These are phyloP conservation scores for Solanum paucissectum DNA, from an alignment of 257 asterid species.

Conservation along the genomic window DNA sequence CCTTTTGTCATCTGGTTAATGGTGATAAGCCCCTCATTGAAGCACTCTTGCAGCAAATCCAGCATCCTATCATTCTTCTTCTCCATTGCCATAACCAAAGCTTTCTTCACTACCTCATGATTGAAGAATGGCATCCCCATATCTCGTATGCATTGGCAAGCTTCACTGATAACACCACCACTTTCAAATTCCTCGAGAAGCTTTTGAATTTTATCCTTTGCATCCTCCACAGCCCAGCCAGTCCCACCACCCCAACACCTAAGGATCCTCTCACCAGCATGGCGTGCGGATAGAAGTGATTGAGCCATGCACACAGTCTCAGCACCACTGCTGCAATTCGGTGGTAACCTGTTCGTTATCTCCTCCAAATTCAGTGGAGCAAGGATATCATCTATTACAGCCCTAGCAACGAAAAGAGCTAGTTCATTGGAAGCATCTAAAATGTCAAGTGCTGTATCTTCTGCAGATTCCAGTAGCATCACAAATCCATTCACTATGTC, in stretches of 20 bases:
- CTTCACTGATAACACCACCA: conserved; percentile 76
- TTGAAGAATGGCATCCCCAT: conserved; percentile 86
- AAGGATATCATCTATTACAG: conserved; percentile 83
- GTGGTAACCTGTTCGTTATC: conserved; percentile 47
- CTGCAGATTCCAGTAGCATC: conserved; percentile 84
- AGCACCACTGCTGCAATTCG: conserved; percentile 50
- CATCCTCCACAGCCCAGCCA: conserved; percentile 99
- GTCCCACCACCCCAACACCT: conserved; percentile 99
- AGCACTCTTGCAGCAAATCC: conserved; percentile 67
- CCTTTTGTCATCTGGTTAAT: conserved; percentile 95
- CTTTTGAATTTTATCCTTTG: conserved; percentile 90
- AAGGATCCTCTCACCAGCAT: conserved; percentile 98
- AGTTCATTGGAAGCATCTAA: conserved; percentile 87
- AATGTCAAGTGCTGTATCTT: conserved; percentile 87
- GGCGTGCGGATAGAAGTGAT: conserved; percentile 78
- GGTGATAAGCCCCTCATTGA: conserved; percentile 79
- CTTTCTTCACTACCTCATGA: conserved; percentile 96
- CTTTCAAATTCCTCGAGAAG: conserved; percentile 95
- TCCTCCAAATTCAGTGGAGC: conserved; percentile 86
- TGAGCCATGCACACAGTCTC: conserved; percentile 74
- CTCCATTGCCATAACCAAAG: conserved; percentile 99
- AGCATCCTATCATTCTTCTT: conserved; percentile 91
- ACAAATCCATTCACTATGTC: conserved; percentile 82
- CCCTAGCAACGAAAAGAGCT: conserved; percentile 82
- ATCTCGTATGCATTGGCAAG: conserved; percentile 95